Base-by-base conservation (phyloP, 768 basidiomycete genomes). In the Paxillus involutus region DNA sequence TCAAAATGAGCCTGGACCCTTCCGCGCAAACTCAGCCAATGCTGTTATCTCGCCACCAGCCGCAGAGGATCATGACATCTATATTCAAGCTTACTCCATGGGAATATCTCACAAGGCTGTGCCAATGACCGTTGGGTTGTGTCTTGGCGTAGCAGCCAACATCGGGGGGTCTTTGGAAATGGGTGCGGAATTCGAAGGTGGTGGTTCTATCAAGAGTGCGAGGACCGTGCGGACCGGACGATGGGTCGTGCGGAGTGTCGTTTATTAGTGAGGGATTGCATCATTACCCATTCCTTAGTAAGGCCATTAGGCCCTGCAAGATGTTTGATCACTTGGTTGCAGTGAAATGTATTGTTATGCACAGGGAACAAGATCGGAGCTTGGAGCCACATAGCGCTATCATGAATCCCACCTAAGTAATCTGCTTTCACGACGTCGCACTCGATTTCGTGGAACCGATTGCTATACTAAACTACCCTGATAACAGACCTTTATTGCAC, bases 61-160 rank as follows among this genome's bases (percentile, higher is more conserved):
- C 50, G 8, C 53, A 55, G 19, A 63, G 51, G 46, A 69, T 66
- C 42, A 49, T 44, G 12, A 66, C 65, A 74, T 88, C 46, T 71
- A 73, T 24, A 73, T 85, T 12, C 77, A 83, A 51, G 81, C 87
- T 8, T 73, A 85, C 29, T 86, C 86, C 0, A 87, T 90, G 87
- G 86, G 86, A 1, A 79, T 84, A 3, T 68, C 84, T 14, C 85
- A 89, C 66, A 82, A 82, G 55, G 86, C 89, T 0, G 79, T 88
- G 0, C 86, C 85, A 0, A 84, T 89, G 83, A 89, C 86, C 0
- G 82, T 90, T 4, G 86, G 82, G 0, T 72, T 88, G 30, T 84
- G 86, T 59, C 75, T 86, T 8, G 87, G 86, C 0, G 85, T 87
- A 16, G 85, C 86, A 0, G 74, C 82, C 3, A 75, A 77, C 43